Percentiles rank a stretch among this genome's conserved stretches.
Conservation (phyloP, 2,329 filamentous ascomycete species). For the Lasiodiplodia citricola region DNA sequence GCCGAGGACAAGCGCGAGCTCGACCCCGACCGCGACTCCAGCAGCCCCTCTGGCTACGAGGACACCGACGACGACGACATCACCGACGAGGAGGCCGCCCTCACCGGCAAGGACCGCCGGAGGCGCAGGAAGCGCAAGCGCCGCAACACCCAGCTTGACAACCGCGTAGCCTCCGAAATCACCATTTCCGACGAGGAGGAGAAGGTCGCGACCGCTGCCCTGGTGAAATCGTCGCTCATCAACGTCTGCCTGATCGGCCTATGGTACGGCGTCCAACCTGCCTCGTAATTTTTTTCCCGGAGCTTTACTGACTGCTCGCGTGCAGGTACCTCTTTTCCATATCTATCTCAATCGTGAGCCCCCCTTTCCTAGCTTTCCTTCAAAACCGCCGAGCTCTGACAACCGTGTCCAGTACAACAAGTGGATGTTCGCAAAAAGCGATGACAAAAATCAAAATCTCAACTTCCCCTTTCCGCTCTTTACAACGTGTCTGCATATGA, state of each 20-base stretch:
- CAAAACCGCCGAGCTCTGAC: conserved; percentile 10
- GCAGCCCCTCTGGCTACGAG: conserved; percentile 58
- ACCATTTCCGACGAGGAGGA: conserved; percentile 72
- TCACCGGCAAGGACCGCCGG: conserved; percentile 75
- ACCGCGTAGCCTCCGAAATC: conserved; percentile 56
- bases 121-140: conserved; percentile 70
- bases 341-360: conserved; percentile 83
- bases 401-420: conserved; percentile 80
- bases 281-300: background rate
- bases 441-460: conserved; percentile 59
- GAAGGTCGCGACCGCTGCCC: conserved; percentile 74
- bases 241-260: conserved; percentile 83
- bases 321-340: conserved; percentile 78
- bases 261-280: conserved; percentile 62
- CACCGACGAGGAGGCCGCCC: conserved; percentile 87
- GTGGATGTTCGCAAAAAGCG: conserved; percentile 88
- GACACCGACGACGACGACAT: conserved; percentile 70
- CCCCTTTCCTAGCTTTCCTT: conserved; percentile 27
- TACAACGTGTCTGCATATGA: conserved; percentile 93
- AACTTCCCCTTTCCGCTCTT: conserved; percentile 96
- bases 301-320: conserved; percentile 26
- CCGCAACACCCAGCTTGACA: conserved; percentile 74
- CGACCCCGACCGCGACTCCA: conserved; percentile 37
- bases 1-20: conserved; percentile 23
- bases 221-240: conserved; percentile 70